Evolutionary conservation across 306 rosid species (phyloP).

Genomic region (Prunus mume): DNA sequence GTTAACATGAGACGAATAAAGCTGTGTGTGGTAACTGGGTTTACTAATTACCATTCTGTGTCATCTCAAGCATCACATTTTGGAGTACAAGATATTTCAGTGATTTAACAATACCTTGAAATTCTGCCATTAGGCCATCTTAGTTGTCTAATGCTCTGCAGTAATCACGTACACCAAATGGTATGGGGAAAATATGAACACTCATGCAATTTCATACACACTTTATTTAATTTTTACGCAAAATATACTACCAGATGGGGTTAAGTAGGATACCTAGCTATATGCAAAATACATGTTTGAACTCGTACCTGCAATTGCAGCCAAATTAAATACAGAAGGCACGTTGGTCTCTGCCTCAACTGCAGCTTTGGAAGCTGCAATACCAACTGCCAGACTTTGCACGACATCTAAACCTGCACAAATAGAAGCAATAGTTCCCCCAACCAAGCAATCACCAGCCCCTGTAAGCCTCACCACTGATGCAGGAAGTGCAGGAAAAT

Average conservation of each 20-base stretch:
- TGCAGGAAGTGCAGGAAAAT: slow-evolving; percentile 78
- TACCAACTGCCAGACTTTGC: slow-evolving; percentile 82
- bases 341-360: slow-evolving; percentile 76
- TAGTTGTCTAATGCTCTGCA: background rate
- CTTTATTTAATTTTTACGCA: slow-evolving; percentile 1
- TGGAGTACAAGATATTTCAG: background rate
- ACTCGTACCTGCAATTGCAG: slow-evolving; percentile 54
- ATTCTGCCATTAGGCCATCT: background rate
- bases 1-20: background rate
- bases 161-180: background rate
- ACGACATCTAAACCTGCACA: slow-evolving; percentile 79
- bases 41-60: background rate
- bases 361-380: slow-evolving; percentile 80
- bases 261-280: background rate
- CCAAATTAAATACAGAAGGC: slow-evolving; percentile 51
- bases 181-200: background rate
- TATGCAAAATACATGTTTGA: background rate
- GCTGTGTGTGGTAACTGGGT: background rate
- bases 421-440: slow-evolving; percentile 64
- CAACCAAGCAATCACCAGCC: slow-evolving; percentile 96
- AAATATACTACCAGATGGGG: background rate
- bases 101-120: background rate
- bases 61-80: background rate
- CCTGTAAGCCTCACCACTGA: slow-evolving; percentile 79
- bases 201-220: background rate